Conservation (phyloP, 805 yeast species). For the Maudiozyma pseudohumilis region DNA sequence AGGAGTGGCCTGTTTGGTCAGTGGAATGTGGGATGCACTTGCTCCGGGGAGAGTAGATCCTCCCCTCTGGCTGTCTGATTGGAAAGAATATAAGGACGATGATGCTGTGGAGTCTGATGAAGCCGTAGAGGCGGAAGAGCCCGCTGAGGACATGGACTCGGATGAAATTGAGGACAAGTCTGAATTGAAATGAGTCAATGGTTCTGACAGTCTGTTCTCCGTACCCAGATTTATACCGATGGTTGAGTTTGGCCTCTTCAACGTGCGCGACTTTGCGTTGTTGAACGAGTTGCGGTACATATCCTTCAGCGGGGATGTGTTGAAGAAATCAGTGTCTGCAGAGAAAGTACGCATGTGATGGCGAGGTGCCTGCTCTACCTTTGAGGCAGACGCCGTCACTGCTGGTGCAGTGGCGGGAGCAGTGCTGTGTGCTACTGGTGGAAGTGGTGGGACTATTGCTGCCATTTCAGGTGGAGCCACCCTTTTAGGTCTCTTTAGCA, state of each 20-base stretch:
- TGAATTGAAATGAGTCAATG: background rate
- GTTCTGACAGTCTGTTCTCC: too few species aligned
- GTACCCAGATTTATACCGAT: too few species aligned
- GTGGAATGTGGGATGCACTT: too few species aligned
- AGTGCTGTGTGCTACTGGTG: background rate
- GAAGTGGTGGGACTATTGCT: background rate
- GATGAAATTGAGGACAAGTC: background rate
- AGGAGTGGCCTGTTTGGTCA: too few species aligned
- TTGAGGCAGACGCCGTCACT: background rate
- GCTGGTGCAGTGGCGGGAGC: background rate
- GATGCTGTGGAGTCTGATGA: conserved; percentile 6
- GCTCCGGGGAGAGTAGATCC: too few species aligned
- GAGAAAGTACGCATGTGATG: conserved; percentile 22
- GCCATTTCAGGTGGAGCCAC: too few species aligned
- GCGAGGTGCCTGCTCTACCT: background rate
- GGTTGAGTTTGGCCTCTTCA: background rate
- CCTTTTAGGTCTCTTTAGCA: conserved; percentile 2
- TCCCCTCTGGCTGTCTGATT: conserved; percentile 7
- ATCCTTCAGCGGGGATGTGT: conserved; percentile 28
- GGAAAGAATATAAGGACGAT: conserved; percentile 6
- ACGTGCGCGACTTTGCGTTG: background rate
- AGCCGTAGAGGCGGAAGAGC: conserved; percentile 5
- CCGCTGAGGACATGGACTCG: conserved; percentile 3
- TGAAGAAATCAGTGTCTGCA: conserved; percentile 28
- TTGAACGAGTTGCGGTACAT: conserved; percentile 16